Base-by-base conservation (phyloP, 352 stramenopile species). In the Phytopythium oedochilum region DNA sequence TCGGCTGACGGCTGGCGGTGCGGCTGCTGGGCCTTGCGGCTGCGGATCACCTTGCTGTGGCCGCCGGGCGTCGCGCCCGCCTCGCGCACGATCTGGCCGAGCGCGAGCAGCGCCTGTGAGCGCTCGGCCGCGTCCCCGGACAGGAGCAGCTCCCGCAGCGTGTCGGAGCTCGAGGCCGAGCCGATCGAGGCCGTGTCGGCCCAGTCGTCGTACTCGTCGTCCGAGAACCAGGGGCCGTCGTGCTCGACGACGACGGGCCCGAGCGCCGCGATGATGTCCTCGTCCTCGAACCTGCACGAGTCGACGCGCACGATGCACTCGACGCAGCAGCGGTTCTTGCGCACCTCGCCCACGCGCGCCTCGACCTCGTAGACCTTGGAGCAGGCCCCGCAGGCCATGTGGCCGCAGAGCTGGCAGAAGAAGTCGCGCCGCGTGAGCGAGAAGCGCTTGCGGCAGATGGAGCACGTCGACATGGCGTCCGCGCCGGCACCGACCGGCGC, bases 281-380 rank as follows among this genome's bases (percentile, higher is more conserved):
- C 74, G 57, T 86, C 74, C 22, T 84, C 74, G 28, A 83, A 88
- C 31, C 70, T 38, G 50, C 78, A 88, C 0, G 64, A 59, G 63
- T 88, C 71, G 1, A 86, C 75, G 8, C 75, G 78, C 20, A 72
- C 63, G 36, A 88, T 64, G 34, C 78, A 88, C 14, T 66, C 65
- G 17, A 86, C 66, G 49, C 78, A 88, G 47, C 71, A 55, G 20
- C 75, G 69, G 34, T 78, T 83, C 61, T 83, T 74, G 40, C 46
- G 55, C 20, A 86, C 48, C 17, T 77, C 56, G 3, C 78, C 75
- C 11, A 86, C 61, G 1, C 55, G 59, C 9, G 61, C 53, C 35
- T 88, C 78, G 7, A 88, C 75, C 31, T 86, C 73, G 50, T 83
- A 84, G 12, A 72, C 29, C 42, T 68, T 63, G 4, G 75, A 86